These are phyloP conservation scores for Alternaria gansuensis DNA, from an alignment of 2,329 filamentous ascomycete species.

Conservation along the genomic window DNA sequence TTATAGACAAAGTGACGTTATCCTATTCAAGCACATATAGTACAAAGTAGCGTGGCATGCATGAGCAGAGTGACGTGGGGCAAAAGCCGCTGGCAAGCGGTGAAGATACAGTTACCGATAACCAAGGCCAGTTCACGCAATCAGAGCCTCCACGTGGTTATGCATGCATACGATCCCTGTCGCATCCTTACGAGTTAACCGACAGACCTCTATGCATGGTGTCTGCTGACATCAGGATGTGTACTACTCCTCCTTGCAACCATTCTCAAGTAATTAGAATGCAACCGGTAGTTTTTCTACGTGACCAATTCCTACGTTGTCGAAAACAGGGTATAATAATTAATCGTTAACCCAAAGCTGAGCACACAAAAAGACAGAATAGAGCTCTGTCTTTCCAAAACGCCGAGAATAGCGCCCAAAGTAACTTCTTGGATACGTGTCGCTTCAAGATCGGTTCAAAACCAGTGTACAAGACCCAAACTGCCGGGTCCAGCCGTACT, in stretches of 20 bases:
- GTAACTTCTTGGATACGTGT: background rate
- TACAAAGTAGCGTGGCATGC: slow-evolving; percentile 1
- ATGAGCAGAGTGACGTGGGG: slow-evolving; percentile 2
- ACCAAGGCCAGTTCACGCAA: slow-evolving; percentile 17
- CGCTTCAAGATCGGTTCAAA: slow-evolving; percentile 16
- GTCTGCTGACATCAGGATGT: background rate
- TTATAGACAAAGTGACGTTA: background rate
- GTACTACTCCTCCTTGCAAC: background rate
- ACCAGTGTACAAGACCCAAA: slow-evolving; percentile 42
- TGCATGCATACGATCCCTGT: slow-evolving; percentile 2
- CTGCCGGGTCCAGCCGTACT: slow-evolving; percentile 27
- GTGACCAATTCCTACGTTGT: background rate
- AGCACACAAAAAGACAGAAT: background rate
- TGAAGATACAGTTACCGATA: slow-evolving; percentile 42
- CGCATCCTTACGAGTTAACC: slow-evolving; percentile 3
- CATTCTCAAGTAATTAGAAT: background rate
- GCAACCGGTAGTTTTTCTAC: background rate
- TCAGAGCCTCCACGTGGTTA: slow-evolving; percentile 23
- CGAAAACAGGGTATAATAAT: background rate
- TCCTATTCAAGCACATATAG: background rate
- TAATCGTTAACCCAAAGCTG: background rate
- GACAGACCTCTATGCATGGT: background rate
- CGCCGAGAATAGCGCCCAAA: background rate
- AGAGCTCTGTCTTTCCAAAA: background rate
- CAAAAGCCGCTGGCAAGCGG: slow-evolving; percentile 15